These are phyloP conservation scores for Akanthomyces lecanii DNA, from an alignment of 2,329 filamentous ascomycete species.

Conservation along the genomic window DNA sequence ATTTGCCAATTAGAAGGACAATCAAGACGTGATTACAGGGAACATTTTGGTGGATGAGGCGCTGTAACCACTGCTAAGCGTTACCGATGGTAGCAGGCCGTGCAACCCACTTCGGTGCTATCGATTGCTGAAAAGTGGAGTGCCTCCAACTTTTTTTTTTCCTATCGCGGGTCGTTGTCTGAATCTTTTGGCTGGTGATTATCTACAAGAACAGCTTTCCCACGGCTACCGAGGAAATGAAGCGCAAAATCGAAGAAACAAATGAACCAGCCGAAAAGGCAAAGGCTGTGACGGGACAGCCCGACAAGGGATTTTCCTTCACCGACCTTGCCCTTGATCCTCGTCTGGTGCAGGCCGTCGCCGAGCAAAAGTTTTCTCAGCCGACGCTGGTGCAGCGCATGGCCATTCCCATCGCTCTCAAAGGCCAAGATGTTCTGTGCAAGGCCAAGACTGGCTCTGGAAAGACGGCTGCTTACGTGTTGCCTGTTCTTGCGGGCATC, in stretches of 20 bases:
- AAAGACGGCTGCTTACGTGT: conserved; percentile 93
- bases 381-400: conserved; percentile 87
- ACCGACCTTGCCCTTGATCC: conserved; percentile 75
- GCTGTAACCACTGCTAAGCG: neutral
- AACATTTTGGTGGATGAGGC: neutral
- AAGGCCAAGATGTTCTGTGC: conserved; percentile 84
- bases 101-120: neutral
- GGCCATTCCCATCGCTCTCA: conserved; percentile 81
- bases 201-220: neutral
- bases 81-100: neutral
- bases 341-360: conserved; percentile 79
- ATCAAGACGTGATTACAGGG: neutral
- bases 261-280: neutral
- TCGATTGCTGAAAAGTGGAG: conserved; percentile 6
- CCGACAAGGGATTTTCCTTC: conserved; percentile 54
- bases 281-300: neutral
- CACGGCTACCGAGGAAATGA: conserved; percentile 2
- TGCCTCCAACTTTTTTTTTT: conserved; percentile 12
- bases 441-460: conserved; percentile 94
- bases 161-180: neutral
- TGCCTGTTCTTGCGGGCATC: conserved; percentile 83
- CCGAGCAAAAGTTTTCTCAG: conserved; percentile 74
- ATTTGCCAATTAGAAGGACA: too few relatives aligned
- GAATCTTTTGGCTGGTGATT: neutral
- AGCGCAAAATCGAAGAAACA: conserved; percentile 14